These are phyloP conservation scores for Acmispon strigosus DNA, from an alignment of 306 rosid genomes.

Conservation along the genomic window DNA sequence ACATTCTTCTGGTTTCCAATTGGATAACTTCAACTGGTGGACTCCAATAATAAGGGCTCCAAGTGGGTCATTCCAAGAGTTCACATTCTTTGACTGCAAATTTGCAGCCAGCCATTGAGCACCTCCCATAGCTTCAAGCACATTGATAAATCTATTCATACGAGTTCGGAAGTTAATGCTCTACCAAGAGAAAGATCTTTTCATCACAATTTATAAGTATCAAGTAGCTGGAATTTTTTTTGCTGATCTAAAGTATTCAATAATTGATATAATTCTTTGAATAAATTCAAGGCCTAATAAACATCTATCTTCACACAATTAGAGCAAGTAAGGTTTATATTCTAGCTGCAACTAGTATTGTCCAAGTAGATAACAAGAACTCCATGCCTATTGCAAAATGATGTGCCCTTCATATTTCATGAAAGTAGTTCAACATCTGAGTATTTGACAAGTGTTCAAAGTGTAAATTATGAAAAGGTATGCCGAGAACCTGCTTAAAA, in stretches of 20 bases:
- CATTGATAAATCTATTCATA: conserved; percentile 66
- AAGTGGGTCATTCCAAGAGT: conserved; percentile 80
- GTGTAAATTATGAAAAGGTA: conserved; percentile 17
- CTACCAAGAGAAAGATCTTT: not conserved
- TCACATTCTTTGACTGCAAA: conserved; percentile 53
- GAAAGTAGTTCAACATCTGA: not conserved
- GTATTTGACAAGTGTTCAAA: conserved; percentile 4
- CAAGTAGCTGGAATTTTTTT: not conserved
- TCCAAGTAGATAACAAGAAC: conserved; percentile 7
- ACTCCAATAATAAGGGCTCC: conserved; percentile 72
- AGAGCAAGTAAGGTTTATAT: conserved; percentile 9
- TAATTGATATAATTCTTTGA: conserved; percentile 10
- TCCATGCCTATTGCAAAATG: not conserved
- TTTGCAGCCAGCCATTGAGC: conserved; percentile 65
- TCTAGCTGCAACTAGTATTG: not conserved
- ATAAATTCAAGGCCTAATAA: conserved; percentile 6
- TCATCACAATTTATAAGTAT: conserved; percentile 4
- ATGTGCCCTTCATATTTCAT: conserved; percentile 4
- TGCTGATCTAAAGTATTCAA: not conserved
- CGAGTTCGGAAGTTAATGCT: conserved; percentile 14
- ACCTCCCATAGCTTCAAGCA: conserved; percentile 75
- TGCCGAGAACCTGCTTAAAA: conserved; percentile 71
- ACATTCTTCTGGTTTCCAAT: conserved; percentile 91
- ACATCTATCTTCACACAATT: not conserved
- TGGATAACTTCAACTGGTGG: conserved; percentile 71